Base-by-base conservation (phyloP, 225 moss, liverwort and hornwort genomes). In the Marchantia polymorpha region DNA sequence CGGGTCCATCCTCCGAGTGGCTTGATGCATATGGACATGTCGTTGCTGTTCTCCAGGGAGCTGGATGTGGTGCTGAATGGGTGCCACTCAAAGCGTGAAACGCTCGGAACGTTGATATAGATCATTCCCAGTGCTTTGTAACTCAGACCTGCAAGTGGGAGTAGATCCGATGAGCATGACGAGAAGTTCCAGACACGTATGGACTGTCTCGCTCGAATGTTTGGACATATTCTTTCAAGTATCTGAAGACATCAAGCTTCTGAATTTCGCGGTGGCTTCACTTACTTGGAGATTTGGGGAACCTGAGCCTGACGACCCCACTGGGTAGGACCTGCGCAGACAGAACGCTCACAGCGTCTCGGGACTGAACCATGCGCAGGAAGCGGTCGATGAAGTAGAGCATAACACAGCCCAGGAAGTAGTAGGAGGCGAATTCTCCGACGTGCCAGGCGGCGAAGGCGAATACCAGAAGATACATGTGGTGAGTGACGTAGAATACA, bases 51-150 rank as follows among this genome's bases (percentile, higher is more conserved):
- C 60, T 84, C 84, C 7, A 89, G 85, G 68, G 90, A 87, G 82
- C 91, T 92, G 73, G 92, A 91, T 47, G 91, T 87, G 64, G 83
- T 86, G 67, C 91, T 92, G 82, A 92, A 92, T 63, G 92, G 92
- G 49, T 92, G 92, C 91, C 92, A 92, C 79, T 91, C 81, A 80
- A 88, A 83, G 61, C 83, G 85, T 31, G 92, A 92, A 30, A 92
- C 79, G 11, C 83, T 85, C 4, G 90, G 92, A 25, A 92, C 78
- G 58, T 88, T 91, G 83, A 91, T 71, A 79, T 88, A 91, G 50
- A 91, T 79, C 80, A 91, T 88, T 72, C 91, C 90, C 61, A 90
- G 80, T 63, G 91, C 80, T 63, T 81, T 83, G 80, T 88, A 90
- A 54, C 84, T 79, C 68, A 88, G 83, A 75, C 87, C 92, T 92